A percentile compares a stretch with the other conserved stretches of the same genome.
Evolutionary conservation across 371 early-diverging fungal genomes (phyloP).

Genomic region (Rhizopus sp.): DNA sequence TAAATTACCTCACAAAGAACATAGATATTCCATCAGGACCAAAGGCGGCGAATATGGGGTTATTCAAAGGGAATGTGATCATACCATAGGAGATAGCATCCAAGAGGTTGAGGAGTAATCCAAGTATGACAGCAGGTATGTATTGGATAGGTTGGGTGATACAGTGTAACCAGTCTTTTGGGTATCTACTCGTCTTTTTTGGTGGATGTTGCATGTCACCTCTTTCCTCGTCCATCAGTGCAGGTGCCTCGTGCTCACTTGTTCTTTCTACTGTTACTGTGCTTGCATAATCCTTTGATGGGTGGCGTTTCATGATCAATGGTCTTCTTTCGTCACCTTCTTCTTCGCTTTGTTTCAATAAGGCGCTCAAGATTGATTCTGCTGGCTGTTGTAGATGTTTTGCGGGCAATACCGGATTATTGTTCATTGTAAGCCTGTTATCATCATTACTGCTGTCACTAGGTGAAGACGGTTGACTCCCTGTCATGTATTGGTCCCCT

Average conservation of each 20-base stretch:
- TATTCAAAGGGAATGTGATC: conserved; percentile 88
- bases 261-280: not conserved
- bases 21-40: conserved; percentile 94
- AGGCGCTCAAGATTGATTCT: conserved; percentile 16
- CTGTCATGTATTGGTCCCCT: conserved; percentile 34
- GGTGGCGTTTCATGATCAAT: conserved; percentile 4
- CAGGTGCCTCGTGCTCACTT: too few species aligned
- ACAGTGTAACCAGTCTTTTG: conserved; percentile 12
- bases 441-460: not conserved
- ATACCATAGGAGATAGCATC: conserved; percentile 93
- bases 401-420: conserved; percentile 14
- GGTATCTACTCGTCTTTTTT: not conserved
- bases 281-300: conserved; percentile 9
- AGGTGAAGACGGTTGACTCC: conserved; percentile 18
- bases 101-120: conserved; percentile 86
- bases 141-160: conserved; percentile 52
- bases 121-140: conserved; percentile 90
- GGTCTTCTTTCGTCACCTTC: conserved; percentile 8
- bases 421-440: not conserved
- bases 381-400: conserved; percentile 3
- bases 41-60: conserved; percentile 74
- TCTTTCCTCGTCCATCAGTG: conserved; percentile 1
- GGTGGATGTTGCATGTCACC: not conserved
- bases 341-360: conserved; percentile 9
- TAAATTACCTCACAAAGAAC: conserved; percentile 80